phyloP scores from a whole-genome alignment of 441 rosid genomes.

The Euphorbia corollata region DNA sequence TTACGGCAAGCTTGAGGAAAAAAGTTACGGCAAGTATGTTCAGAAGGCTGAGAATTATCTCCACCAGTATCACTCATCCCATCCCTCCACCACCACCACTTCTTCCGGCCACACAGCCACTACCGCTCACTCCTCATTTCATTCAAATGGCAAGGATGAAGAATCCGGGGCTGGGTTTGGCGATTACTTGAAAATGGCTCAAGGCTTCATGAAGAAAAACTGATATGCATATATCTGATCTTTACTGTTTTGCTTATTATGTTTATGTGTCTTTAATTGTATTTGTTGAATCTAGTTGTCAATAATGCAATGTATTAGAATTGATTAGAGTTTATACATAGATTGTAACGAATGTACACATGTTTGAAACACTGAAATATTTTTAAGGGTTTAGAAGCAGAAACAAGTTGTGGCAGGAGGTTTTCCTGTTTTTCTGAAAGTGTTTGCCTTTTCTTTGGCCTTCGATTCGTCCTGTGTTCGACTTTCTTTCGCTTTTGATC shows the following conservation, averaged over 20 bases:
- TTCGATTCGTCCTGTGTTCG: slow-evolving; percentile 47
- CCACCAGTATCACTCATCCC: slow-evolving; percentile 37
- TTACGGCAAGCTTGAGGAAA: slow-evolving; percentile 55
- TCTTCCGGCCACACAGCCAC: no score
- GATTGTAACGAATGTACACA: background rate
- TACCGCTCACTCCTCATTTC: background rate
- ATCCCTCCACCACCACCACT: slow-evolving; percentile 22
- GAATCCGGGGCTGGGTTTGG: slow-evolving; percentile 36
- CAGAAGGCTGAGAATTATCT: slow-evolving; percentile 62
- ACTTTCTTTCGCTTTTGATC: slow-evolving; percentile 48
- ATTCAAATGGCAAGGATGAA: slow-evolving; percentile 6
- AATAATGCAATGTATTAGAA: background rate
- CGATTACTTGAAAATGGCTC: slow-evolving; percentile 43
- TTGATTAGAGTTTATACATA: background rate
- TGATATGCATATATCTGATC: background rate
- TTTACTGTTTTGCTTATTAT: no score
- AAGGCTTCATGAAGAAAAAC: slow-evolving; percentile 40
- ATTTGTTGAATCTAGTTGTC: no score
- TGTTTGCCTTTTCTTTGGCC: slow-evolving; percentile 30
- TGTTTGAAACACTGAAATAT: no score
- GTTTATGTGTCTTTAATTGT: no score
- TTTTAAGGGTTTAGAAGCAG: slow-evolving; percentile 38
- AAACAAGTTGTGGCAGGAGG: slow-evolving; percentile 40
- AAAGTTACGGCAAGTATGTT: slow-evolving; percentile 43
- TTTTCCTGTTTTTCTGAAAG: slow-evolving; percentile 43